Percentiles rank a stretch among this genome's conserved stretches.
Evolutionary conservation across 2,329 filamentous ascomycete genomes (phyloP).

Genomic region (Hansfordia pulvinata): DNA sequence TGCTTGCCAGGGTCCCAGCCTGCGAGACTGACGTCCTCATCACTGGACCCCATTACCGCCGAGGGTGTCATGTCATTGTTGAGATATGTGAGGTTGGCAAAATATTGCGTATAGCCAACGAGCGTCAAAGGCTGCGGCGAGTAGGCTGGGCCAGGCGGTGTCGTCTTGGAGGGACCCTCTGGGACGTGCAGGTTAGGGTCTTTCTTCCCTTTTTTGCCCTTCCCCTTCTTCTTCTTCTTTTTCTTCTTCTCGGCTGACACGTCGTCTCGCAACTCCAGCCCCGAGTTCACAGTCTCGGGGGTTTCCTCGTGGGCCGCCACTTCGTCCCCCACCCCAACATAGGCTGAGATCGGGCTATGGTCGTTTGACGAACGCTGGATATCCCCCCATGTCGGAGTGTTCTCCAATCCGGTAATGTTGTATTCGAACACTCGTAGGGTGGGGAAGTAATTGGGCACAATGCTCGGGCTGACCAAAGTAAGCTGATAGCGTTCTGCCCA

Average conservation of each 20-base stretch:
- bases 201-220: constrained; percentile 35
- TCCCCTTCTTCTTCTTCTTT: constrained; percentile 26
- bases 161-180: constrained; percentile 53
- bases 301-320: neutral
- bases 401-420: constrained; percentile 69
- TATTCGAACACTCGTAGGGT: constrained; percentile 87
- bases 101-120: constrained; percentile 79
- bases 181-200: constrained; percentile 54
- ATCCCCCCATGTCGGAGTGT: constrained; percentile 29
- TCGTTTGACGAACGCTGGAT: constrained; percentile 4
- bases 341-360: neutral
- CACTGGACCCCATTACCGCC: constrained; percentile 15
- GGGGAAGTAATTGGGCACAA: constrained; percentile 89
- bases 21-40: constrained; percentile 16
- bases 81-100: constrained; percentile 80
- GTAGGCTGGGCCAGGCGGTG: constrained; percentile 80
- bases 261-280: constrained; percentile 12
- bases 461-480: constrained; percentile 67
- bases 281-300: constrained; percentile 11
- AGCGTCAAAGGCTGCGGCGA: constrained; percentile 70
- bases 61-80: constrained; percentile 53
- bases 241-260: constrained; percentile 28
- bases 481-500: constrained; percentile 79
- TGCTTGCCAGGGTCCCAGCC: constrained; percentile 54
- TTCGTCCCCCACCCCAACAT: constrained; percentile 7